Base-by-base conservation (phyloP, 1,284 basidiomycete species). In the Agaricales sp. region DNA sequence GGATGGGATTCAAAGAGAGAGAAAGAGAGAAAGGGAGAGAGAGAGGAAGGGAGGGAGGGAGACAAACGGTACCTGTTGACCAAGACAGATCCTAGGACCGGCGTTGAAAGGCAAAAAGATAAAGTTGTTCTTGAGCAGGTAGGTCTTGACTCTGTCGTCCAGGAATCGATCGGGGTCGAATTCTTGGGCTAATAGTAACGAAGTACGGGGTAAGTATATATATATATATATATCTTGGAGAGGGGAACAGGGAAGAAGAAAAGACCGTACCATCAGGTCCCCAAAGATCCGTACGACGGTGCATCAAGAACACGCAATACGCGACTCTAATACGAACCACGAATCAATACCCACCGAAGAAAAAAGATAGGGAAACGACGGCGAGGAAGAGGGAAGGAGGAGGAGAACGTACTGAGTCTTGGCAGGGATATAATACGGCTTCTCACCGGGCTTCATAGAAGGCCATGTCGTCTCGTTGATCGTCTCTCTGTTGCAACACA, bases 81-180 rank as follows among this genome's bases (percentile, higher is more conserved):
- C 73, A 4, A 73, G 63, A 51, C 73, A 75, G 53, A 73, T 71
- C 4, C 44, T 21, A 21, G 24, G 44, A n/a, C 21, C 73, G 1
- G 69, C 72, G 49, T 73, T 74, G 62, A 70, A 70, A 3, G 70
- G 69, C 0, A 67, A 51, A 59, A 71, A 73, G 43, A 69, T 66
- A 58, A 68, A 69, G 8, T 70, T 68, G 51, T 71, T 71, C 3
- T 58, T 53, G 2, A 59, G 61, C 18, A 69, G 59, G 49, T 69
- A 68, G 52, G 64, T 65, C 47, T 64, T 54, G 11, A 66, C 39
- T 24, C 69, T 59, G 12, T 64, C 65, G 51, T 76, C 75, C 4
- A 77, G 53, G 63, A 71, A 77, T 1, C 76, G 64, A 50, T 76
- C 68, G 0, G 75, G 77, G 52, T 77, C 74, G 54, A 76, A 78